Conservation (phyloP, 73 alveolate species). For the Tetrahymena borealis region DNA sequence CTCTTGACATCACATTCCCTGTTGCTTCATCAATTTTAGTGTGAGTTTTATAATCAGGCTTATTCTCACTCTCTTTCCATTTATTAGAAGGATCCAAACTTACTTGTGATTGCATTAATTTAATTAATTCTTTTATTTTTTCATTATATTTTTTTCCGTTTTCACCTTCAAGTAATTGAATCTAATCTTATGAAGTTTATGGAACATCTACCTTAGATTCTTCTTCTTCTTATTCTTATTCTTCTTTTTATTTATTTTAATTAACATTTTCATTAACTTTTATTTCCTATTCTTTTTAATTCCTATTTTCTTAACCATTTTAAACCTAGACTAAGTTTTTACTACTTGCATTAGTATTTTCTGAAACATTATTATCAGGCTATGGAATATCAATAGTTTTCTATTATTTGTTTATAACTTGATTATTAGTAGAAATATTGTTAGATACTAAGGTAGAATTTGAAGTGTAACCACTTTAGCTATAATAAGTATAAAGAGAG, state of each 20-base stretch:
- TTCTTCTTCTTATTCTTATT: not conserved
- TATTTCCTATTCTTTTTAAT: not conserved
- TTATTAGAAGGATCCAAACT: not conserved
- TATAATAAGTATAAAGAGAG: not conserved
- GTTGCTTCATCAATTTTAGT: not conserved
- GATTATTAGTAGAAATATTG: too few relatives aligned
- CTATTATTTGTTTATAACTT: too few relatives aligned
- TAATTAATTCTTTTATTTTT: not conserved
- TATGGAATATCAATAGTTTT: not conserved
- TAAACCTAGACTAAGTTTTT: not conserved
- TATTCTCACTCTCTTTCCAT: not conserved
- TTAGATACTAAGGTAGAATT: too few relatives aligned
- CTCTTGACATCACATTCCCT: not conserved
- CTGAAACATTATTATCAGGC: not conserved
- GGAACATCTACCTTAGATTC: not conserved
- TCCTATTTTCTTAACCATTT: not conserved
- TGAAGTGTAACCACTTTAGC: too few relatives aligned
- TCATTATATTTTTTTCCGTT: not conserved
- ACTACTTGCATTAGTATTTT: not conserved
- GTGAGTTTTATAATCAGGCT: not conserved
- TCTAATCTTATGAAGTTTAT: not conserved
- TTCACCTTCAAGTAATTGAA: not conserved
- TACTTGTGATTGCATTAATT: not conserved
- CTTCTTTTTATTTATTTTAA: not conserved
- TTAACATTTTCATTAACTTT: not conserved